Evolutionary conservation across 768 basidiomycete species (phyloP), one percentile per base, ranked within the genome.

Genomic region (Suillus subluteus): DNA sequence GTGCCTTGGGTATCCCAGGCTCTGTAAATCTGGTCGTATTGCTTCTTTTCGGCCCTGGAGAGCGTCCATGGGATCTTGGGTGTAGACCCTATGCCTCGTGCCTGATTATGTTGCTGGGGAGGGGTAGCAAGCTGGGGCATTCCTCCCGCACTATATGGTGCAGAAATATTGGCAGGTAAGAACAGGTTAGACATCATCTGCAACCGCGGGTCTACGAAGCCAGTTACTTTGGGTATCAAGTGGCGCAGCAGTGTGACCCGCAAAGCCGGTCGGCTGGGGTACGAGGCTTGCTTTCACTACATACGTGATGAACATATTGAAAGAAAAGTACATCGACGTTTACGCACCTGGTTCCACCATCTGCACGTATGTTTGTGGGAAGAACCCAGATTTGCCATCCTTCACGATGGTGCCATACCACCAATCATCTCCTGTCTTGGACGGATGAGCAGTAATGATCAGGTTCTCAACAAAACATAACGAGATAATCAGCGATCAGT

Each of bases 21-120:
- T 66, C 97, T 84, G 81, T 99, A 99, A 73, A 99, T 96, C 73
- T 91, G 86, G 75, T 99, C 94, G 72, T 99, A 99, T 69, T 91
- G 91, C 82, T 98, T 97, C 85, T 96, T 96, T 82, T 99, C 98
- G 6, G 87, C 85, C 77, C 92, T 92, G 5, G 88, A 88, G 63
- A 98, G 80, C 0, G 89, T 86, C 98, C 98, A 99, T 0, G 94
- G 88, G 46, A 98, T 83, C 72, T 86, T 88, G 37, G 89, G 89
- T 18, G 86, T 80, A 0, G 86, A 75, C 2, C 87, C 84, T 18
- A 91, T 91, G 7, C 89, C 83, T 35, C 88, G 87, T 21, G 87
- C 81, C 75, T 94, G 88, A 72, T 95, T 94, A 67, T 94, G 88
- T 74, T 95, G 91, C 68, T 89, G 89, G 50, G 84, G 83, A 38